Evolutionary conservation across 768 basidiomycete species (phyloP), one percentile per base, ranked within the genome.

Genomic region (Suillus subluteus): DNA sequence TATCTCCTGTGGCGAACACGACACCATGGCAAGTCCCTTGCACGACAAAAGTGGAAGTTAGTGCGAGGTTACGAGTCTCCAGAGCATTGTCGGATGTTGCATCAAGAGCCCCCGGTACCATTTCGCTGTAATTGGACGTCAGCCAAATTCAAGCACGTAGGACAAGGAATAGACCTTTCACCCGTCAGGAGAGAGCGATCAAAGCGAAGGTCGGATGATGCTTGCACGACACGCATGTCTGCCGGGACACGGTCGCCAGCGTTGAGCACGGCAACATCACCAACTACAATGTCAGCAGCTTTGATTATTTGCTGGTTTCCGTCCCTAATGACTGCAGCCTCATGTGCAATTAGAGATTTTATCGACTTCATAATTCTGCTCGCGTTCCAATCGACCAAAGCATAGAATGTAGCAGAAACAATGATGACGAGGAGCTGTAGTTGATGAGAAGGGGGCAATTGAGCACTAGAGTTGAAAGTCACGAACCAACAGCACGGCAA

Each of bases 231-330:
- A 59, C 87, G 83, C 18, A 92, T 66, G 71, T 92, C 91, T 5
- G 91, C 90, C 0, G 91, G 91, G 2, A 91, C 84, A 18, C 89
- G 87, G 71, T 88, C 86, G 32, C 91, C 91, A 65, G 91, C 83
- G 30, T 78, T 78, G 71, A 92, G 83, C 1, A 81, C 79, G 62
- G 91, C 84, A 37, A 92, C 74, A 71, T 92, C 91, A 16, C 91
- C 91, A 0, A 86, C 85, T 9, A 91, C 87, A 48, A 90, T 84
- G 48, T 88, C 83, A 65, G 86, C 84, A 12, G 88, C 88, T 13
- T 87, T 80, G 0, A 88, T 77, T 9, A 79, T 82, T 56, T 81
- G 76, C 50, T 75, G 76, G 38, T 80, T 78, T 18, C 80, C 79
- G 70, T 85, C 82, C 2, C 85, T 80, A 35, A 83, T 78, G 43